phyloP scores from a whole-genome alignment of 371 early-diverging fungal genomes.

The Mucor lusitanicus region DNA sequence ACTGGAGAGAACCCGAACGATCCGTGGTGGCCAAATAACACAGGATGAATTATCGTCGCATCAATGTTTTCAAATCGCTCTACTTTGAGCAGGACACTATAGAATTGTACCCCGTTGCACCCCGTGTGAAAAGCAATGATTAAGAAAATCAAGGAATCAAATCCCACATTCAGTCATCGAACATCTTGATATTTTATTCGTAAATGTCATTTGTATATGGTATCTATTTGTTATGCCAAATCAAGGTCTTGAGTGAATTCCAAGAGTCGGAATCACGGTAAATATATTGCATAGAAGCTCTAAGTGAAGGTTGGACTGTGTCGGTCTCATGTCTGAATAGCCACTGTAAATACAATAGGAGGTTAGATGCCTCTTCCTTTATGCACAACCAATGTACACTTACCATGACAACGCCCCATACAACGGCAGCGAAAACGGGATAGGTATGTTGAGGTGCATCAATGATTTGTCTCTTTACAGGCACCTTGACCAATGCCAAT shows the following conservation, averaged over 20 bases:
- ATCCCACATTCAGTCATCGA: too few species aligned
- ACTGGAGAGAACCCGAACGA: too few species aligned
- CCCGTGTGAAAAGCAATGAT: too few species aligned
- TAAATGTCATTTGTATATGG: background rate
- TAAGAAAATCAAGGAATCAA: too few species aligned
- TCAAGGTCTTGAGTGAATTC: constrained; percentile 72
- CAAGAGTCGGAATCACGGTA: constrained; percentile 87
- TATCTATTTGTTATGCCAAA: constrained; percentile 88
- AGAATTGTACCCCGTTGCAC: too few species aligned
- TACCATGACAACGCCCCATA: constrained; percentile 95
- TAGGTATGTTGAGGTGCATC: constrained; percentile 81
- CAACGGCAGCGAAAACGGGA: constrained; percentile 91
- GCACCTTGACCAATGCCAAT: constrained; percentile 84
- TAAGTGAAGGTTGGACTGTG: constrained; percentile 89
- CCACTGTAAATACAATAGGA: constrained; percentile 32
- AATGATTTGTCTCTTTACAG: constrained; percentile 70
- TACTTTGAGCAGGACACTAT: too few species aligned
- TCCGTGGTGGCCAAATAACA: too few species aligned
- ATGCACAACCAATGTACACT: background rate
- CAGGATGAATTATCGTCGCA: too few species aligned
- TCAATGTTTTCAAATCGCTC: too few species aligned
- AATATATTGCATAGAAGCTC: constrained; percentile 93
- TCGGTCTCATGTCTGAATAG: constrained; percentile 88
- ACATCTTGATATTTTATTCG: background rate
- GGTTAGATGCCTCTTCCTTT: background rate